Conservation (phyloP, 257 asterid genomes). For the Solanum acaule region DNA sequence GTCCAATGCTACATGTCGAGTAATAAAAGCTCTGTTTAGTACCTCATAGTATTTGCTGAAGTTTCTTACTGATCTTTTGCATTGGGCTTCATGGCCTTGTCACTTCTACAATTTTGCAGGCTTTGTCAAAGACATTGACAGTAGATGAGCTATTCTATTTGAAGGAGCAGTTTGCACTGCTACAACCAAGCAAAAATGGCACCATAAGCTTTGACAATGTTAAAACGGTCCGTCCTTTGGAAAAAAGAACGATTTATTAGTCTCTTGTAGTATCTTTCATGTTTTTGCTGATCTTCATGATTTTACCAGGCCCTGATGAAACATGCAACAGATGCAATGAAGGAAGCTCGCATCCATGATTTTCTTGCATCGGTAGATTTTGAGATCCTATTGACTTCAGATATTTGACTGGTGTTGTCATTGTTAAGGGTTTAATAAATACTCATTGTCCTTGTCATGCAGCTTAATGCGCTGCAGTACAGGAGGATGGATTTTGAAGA, state of each 20-base stretch:
- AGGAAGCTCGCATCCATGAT: slow-evolving; percentile 68
- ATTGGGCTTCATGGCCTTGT: not conserved
- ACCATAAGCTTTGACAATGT: slow-evolving; percentile 37
- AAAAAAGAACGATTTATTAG: not conserved
- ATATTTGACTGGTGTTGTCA: not conserved
- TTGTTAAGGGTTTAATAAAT: not conserved
- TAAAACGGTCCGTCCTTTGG: slow-evolving; percentile 21
- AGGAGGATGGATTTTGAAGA: slow-evolving; percentile 97
- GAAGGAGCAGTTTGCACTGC: slow-evolving; percentile 40
- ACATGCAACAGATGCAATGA: slow-evolving; percentile 79
- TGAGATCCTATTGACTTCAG: not conserved
- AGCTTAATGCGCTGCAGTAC: slow-evolving; percentile 89
- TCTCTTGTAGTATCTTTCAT: not conserved
- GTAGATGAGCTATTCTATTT: slow-evolving; percentile 38
- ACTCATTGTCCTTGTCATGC: not conserved
- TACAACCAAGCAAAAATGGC: slow-evolving; percentile 45
- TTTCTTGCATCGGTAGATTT: slow-evolving; percentile 65
- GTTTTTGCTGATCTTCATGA: not conserved
- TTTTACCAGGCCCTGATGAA: slow-evolving; percentile 62
- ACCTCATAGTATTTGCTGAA: not conserved
- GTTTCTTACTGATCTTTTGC: not conserved
- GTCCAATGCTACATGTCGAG: not conserved
- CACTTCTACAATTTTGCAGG: slow-evolving; percentile 17
- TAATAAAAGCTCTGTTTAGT: not conserved
- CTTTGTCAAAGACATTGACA: slow-evolving; percentile 44